Evolutionary conservation across 1,284 basidiomycete species (phyloP).

Genomic region (Paramarasmius palmivorus): DNA sequence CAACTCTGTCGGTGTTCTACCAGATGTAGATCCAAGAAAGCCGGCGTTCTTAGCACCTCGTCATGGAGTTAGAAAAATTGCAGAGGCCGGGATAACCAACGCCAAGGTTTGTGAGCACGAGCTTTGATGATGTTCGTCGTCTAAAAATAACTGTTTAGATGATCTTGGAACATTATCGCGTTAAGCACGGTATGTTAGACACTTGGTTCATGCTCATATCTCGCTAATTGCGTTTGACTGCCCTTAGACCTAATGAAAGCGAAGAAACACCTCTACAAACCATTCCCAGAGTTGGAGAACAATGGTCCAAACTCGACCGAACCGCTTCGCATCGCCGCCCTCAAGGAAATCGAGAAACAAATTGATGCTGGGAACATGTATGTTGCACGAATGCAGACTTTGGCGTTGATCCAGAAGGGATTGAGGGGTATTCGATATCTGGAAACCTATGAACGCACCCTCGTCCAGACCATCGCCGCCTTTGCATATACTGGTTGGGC

Average conservation of each 20-base stretch:
- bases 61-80: constrained; percentile 37
- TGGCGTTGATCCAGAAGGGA: constrained; percentile 55
- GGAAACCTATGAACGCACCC: constrained; percentile 81
- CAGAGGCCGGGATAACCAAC: constrained; percentile 68
- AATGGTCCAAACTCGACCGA: constrained; percentile 16
- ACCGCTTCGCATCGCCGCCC: constrained; percentile 24
- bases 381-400: constrained; percentile 51
- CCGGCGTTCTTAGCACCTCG: constrained; percentile 54
- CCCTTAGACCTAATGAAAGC: constrained; percentile 58
- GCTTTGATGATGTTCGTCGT: background rate
- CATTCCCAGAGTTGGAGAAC: constrained; percentile 48
- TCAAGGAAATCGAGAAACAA: constrained; percentile 45
- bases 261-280: constrained; percentile 62
- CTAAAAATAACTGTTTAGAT: constrained; percentile 47
- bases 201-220: background rate
- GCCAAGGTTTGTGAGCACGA: constrained; percentile 45
- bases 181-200: constrained; percentile 66
- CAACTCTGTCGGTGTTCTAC: constrained; percentile 75
- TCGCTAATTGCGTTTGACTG: constrained; percentile 10
- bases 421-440: constrained; percentile 78
- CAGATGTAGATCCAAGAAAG: constrained; percentile 58
- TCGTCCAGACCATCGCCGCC: constrained; percentile 72
- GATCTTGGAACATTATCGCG: constrained; percentile 77
- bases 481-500: constrained; percentile 82
- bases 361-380: constrained; percentile 46